Percentiles rank a stretch among this genome's conserved stretches.
Evolutionary conservation across 129 eudicot genomes (phyloP).

Genomic region (Glebionis coronaria): DNA sequence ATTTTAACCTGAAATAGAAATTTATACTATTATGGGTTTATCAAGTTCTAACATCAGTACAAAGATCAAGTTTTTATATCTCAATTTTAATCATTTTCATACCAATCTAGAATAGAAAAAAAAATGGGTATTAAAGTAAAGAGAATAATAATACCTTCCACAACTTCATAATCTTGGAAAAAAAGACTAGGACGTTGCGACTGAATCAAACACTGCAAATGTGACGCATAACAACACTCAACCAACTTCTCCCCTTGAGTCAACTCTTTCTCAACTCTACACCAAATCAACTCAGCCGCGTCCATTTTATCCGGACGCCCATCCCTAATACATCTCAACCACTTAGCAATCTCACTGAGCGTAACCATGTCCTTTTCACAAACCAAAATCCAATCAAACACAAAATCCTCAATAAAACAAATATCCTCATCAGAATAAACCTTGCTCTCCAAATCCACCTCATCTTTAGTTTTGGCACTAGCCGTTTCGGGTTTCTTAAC

Average conservation of each 20-base stretch:
- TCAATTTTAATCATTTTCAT: too few species aligned
- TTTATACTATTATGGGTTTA: too few species aligned
- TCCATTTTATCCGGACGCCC: constrained; percentile 80
- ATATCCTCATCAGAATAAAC: constrained; percentile 40
- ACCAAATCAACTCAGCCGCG: constrained; percentile 78
- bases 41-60: too few species aligned
- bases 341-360: constrained; percentile 51
- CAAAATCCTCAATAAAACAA: constrained; percentile 53
- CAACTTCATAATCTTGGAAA: constrained; percentile 21
- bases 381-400: constrained; percentile 62
- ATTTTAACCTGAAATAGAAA: too few species aligned
- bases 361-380: too few species aligned
- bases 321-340: constrained; percentile 53
- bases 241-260: constrained; percentile 41
- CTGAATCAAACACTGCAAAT: constrained; percentile 71
- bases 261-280: constrained; percentile 84
- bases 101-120: too few species aligned
- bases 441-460: constrained; percentile 46
- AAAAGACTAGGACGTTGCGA: constrained; percentile 37
- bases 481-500: constrained; percentile 40
- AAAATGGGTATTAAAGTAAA: too few species aligned
- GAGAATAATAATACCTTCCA: background rate
- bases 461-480: constrained; percentile 20
- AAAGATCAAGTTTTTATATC: too few species aligned
- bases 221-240: constrained; percentile 78